Base-by-base conservation (phyloP, 495 filamentous ascomycete genomes). In the Talaromyces adpressus region DNA sequence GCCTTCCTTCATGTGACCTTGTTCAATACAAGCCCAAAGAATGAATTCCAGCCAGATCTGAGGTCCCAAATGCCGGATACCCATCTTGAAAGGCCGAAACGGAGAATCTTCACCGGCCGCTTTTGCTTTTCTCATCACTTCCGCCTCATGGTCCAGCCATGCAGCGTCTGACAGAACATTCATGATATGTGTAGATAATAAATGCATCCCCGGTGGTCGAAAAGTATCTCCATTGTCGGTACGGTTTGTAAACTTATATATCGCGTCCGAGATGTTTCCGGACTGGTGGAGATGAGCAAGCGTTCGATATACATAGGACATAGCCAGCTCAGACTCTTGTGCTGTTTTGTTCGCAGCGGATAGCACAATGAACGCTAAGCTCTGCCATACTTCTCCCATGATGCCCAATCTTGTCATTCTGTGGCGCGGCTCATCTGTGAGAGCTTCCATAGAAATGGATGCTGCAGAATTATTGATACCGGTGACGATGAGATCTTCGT, bases 41-140 rank as follows among this genome's bases (percentile, higher is more conserved):
- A 89, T 77, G 12, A 89, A 74, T 65, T 89, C 87, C 2, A 89
- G 70, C 87, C 87, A 89, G 22, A 89, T 73, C 62, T 87, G 83
- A 20, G 81, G 80, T 1, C 81, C 81, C 2, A 88, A 69, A 41
- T 82, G 79, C 57, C 76, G 73, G n/a, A 85, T 72, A 25, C 75
- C 72, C 25, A 83, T 72, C 45, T 80, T 81, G 65, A 80, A 80
- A 18, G 77, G 74, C 4, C 80, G 67, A 27, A 77, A 83, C 1
- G 82, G 84, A 11, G 84, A 77, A 14, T 82, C 79, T 49, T 83
- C 72, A 14, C 82, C 82, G 5, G 72, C 72, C 39, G 78, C 73
- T 30, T 72, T 73, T 18, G 81, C 79, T 56, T 80, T 75, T 25
- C 69, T 72, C 25, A 74, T 68, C 18, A 81, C 72, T 12, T 75